Evolutionary conservation across 2,329 filamentous ascomycete species (phyloP).

Genomic region (Aureobasidium leucospermi): DNA sequence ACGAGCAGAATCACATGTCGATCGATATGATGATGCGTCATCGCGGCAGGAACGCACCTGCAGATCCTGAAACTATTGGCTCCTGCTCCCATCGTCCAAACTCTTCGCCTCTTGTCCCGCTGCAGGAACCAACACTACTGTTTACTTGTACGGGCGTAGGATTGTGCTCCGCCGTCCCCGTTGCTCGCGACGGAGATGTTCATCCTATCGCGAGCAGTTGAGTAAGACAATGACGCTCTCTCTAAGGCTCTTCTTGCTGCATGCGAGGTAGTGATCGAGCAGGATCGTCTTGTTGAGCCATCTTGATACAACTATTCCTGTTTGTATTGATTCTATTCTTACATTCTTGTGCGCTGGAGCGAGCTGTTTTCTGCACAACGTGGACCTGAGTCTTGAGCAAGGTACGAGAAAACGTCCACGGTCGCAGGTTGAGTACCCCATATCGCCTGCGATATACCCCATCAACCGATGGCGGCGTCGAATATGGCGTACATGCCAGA

Average conservation of each 20-base stretch:
- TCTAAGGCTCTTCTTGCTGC: not conserved
- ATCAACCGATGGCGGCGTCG: constrained; percentile 25
- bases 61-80: constrained; percentile 11
- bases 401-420: not conserved
- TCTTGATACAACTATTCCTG: constrained; percentile 9
- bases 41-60: not conserved
- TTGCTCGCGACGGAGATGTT: not conserved
- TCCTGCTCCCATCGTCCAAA: not conserved
- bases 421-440: not conserved
- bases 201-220: constrained; percentile 2
- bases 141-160: not conserved
- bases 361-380: not conserved
- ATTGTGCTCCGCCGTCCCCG: not conserved
- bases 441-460: not conserved
- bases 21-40: not conserved
- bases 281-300: constrained; percentile 9
- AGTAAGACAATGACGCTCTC: constrained; percentile 9
- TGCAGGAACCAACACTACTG: constrained; percentile 3
- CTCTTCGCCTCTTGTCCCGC: not conserved
- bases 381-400: not conserved
- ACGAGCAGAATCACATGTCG: constrained; percentile 3
- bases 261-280: not conserved
- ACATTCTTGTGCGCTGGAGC: not conserved
- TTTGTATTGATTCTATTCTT: constrained; percentile 12
- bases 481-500: constrained; percentile 30